A percentile compares a stretch with the other conserved stretches of the same genome.
phyloP scores from a whole-genome alignment of 352 stramenopile species.

The Globisporangium nodosum region DNA sequence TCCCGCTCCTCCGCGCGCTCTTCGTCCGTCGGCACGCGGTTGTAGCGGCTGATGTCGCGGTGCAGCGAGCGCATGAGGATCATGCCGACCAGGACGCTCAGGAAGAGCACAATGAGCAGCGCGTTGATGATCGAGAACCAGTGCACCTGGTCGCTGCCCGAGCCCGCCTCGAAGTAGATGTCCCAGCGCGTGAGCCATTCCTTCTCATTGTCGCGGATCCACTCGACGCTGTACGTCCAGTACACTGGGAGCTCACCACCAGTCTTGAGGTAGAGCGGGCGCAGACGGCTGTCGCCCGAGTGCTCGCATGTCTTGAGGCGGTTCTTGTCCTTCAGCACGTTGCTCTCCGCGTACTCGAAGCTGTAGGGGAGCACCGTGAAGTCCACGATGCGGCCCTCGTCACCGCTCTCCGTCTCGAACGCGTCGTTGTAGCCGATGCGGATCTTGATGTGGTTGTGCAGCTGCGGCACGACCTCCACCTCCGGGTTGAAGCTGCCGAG shows the following conservation, averaged over 20 bases:
- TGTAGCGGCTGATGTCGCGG: conserved; percentile 98
- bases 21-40: conserved; percentile 94
- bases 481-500: conserved; percentile 89
- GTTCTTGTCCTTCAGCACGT: conserved; percentile 53
- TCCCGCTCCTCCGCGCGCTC: conserved; percentile 97
- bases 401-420: conserved; percentile 49
- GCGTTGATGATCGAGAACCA: conserved; percentile 99
- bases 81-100: conserved; percentile 98
- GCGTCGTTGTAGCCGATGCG: conserved; percentile 97
- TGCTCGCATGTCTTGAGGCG: conserved; percentile 76
- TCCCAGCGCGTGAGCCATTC: conserved; percentile 99
- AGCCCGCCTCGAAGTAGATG: conserved; percentile 94
- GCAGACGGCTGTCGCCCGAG: conserved; percentile 53
- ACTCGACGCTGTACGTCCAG: conserved; percentile 98
- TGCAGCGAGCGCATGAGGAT: conserved; percentile 98
- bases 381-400: conserved; percentile 96
- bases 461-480: conserved; percentile 83
- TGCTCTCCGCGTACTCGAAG: conserved; percentile 90
- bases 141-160: conserved; percentile 94
- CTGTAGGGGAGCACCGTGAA: conserved; percentile 98
- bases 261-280: conserved; percentile 75
- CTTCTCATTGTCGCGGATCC: conserved; percentile 91
- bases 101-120: conserved; percentile 98
- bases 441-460: conserved; percentile 99
- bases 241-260: conserved; percentile 85